Conservation (phyloP, 176 grass and related monocot genomes). For the Musa itinerans region DNA sequence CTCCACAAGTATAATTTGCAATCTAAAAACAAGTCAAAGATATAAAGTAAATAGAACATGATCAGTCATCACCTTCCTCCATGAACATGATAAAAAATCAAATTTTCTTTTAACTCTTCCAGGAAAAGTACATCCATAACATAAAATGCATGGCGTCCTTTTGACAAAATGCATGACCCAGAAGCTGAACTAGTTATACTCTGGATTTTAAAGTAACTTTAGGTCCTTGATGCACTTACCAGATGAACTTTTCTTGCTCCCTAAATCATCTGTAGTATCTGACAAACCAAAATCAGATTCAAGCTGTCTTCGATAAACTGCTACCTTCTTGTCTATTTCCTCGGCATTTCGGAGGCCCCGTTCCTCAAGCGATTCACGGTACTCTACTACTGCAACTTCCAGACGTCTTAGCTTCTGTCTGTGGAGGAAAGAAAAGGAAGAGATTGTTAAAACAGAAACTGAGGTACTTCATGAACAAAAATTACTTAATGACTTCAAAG, state of each 20-base stretch:
- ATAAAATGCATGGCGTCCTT: too few relatives aligned
- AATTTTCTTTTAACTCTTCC: too few relatives aligned
- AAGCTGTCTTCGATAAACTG: constrained; percentile 54
- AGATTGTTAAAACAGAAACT: background rate
- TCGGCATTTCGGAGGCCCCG: constrained; percentile 60
- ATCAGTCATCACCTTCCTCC: too few relatives aligned
- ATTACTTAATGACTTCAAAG: constrained; percentile 1
- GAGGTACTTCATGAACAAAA: background rate
- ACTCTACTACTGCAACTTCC: constrained; percentile 87
- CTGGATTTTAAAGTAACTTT: background rate
- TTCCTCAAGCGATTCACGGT: constrained; percentile 88
- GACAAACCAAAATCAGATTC: constrained; percentile 80
- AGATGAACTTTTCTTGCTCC: constrained; percentile 43
- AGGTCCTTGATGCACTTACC: constrained; percentile 40
- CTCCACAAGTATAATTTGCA: too few relatives aligned
- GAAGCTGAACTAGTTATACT: too few relatives aligned
- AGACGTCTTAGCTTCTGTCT: constrained; percentile 86
- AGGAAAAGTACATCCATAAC: too few relatives aligned
- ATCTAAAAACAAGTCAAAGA: too few relatives aligned
- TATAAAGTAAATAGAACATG: too few relatives aligned
- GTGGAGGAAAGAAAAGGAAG: constrained; percentile 12
- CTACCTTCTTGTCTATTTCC: constrained; percentile 87
- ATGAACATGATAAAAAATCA: too few relatives aligned
- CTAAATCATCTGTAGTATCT: constrained; percentile 42
- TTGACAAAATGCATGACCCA: too few relatives aligned